phyloP scores from a whole-genome alignment of 176 grass and related monocot genomes.

The Thinopyrum elongatum region DNA sequence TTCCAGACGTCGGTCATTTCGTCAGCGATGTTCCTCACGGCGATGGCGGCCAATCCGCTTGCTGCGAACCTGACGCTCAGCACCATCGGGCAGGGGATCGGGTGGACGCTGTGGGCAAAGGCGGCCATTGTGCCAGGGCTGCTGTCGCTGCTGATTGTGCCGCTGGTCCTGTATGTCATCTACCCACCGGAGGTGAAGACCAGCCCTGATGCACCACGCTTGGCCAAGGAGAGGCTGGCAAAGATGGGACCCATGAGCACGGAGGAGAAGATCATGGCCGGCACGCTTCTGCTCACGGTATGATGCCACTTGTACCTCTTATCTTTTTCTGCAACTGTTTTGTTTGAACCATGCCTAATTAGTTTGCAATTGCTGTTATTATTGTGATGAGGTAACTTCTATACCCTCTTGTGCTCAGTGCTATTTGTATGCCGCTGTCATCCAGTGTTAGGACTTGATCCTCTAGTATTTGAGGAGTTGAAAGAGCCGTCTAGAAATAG shows the following conservation, averaged over 20 bases:
- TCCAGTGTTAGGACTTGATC: background rate
- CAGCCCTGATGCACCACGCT: constrained; percentile 80
- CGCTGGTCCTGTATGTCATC: constrained; percentile 75
- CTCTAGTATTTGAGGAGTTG: background rate
- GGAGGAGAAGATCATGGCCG: constrained; percentile 81
- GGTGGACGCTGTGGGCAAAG: constrained; percentile 97
- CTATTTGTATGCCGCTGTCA: background rate
- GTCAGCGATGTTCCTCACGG: constrained; percentile 94
- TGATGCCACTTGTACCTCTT: background rate
- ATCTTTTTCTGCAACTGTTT: background rate
- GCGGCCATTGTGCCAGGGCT: constrained; percentile 83
- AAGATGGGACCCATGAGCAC: constrained; percentile 92
- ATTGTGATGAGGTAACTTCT: background rate
- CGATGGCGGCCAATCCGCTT: constrained; percentile 88
- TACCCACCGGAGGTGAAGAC: constrained; percentile 88
- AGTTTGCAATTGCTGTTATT: background rate
- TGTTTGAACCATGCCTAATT: background rate
- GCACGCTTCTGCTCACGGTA: constrained; percentile 90
- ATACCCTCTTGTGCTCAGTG: background rate
- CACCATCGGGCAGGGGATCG: constrained; percentile 72
- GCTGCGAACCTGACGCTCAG: constrained; percentile 72
- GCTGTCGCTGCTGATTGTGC: constrained; percentile 75
- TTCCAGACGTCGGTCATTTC: constrained; percentile 95
- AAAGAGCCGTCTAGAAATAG: background rate
- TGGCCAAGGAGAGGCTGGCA: constrained; percentile 75